Conservation (phyloP, 441 rosid genomes). For the Sinapis alba region DNA sequence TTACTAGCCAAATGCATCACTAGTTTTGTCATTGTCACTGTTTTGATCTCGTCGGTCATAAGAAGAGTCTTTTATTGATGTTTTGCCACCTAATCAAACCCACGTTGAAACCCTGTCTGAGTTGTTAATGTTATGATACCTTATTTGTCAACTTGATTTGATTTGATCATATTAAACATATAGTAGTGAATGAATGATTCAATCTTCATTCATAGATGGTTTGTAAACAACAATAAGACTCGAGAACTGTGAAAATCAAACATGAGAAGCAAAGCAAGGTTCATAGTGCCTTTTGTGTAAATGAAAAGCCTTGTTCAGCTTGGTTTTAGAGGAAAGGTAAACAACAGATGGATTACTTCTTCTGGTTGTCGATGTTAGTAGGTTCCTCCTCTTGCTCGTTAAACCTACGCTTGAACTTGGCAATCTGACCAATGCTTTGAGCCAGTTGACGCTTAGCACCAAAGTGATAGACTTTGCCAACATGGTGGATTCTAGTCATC, state of each 20-base stretch:
- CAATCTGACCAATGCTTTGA: conserved; percentile 80
- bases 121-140: background rate
- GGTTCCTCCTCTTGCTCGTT: conserved; percentile 60
- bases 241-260: conserved; percentile 5
- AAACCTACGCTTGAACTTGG: conserved; percentile 81
- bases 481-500: conserved; percentile 89
- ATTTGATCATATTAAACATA: background rate
- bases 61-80: background rate
- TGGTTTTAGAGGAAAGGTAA: background rate
- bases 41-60: background rate
- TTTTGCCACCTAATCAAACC: background rate
- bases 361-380: too few relatives aligned
- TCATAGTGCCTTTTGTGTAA: conserved; percentile 12
- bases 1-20: conserved; percentile 22
- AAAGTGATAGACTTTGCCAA: conserved; percentile 85
- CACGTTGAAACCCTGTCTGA: background rate
- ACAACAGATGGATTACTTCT: background rate
- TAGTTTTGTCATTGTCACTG: background rate
- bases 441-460: conserved; percentile 92
- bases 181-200: background rate
- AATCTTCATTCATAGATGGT: background rate
- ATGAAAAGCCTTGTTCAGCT: background rate
- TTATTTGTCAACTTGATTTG: too few relatives aligned
- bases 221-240: background rate
- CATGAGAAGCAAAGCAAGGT: conserved; percentile 18